phyloP scores from a whole-genome alignment of 257 asterid genomes.

The Scutellaria barbata region DNA sequence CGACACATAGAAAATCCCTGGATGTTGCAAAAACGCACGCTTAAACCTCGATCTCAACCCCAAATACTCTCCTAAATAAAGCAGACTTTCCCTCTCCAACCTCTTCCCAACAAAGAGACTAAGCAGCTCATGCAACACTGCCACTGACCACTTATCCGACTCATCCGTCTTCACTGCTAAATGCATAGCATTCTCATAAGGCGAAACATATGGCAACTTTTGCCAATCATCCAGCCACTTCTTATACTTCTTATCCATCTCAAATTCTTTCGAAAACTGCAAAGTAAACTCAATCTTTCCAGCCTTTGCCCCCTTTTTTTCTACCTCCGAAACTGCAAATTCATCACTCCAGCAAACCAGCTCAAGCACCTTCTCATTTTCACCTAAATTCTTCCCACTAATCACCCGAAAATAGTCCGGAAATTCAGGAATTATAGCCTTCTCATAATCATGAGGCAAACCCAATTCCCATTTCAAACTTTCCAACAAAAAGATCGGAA shows the following conservation, averaged over 20 bases:
- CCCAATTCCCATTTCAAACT: slow-evolving; percentile 84
- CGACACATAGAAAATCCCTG: slow-evolving; percentile 85
- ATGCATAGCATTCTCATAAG: slow-evolving; percentile 69
- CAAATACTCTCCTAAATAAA: slow-evolving; percentile 72
- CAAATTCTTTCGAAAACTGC: slow-evolving; percentile 65
- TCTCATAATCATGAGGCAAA: slow-evolving; percentile 63
- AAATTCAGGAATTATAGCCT: slow-evolving; percentile 69
- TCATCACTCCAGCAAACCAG: slow-evolving; percentile 87
- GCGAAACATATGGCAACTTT: slow-evolving; percentile 81
- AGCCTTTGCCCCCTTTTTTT: slow-evolving; percentile 46
- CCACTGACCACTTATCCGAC: slow-evolving; percentile 82
- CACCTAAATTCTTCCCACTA: slow-evolving; percentile 33
- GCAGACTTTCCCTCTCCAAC: slow-evolving; percentile 75
- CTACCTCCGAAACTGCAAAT: slow-evolving; percentile 69
- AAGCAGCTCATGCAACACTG: slow-evolving; percentile 78
- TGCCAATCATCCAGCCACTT: slow-evolving; percentile 94
- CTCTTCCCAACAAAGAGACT: slow-evolving; percentile 79
- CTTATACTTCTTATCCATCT: slow-evolving; percentile 84
- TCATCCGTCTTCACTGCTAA: slow-evolving; percentile 60
- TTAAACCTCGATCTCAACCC: slow-evolving; percentile 89
- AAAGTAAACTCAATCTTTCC: slow-evolving; percentile 48
- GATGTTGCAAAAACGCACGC: slow-evolving; percentile 76
- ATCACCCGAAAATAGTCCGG: slow-evolving; percentile 80
- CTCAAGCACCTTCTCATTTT: slow-evolving; percentile 55
- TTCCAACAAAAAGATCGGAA: slow-evolving; percentile 63